phyloP scores from a whole-genome alignment of 768 basidiomycete species.

The Lyophyllum semitale region DNA sequence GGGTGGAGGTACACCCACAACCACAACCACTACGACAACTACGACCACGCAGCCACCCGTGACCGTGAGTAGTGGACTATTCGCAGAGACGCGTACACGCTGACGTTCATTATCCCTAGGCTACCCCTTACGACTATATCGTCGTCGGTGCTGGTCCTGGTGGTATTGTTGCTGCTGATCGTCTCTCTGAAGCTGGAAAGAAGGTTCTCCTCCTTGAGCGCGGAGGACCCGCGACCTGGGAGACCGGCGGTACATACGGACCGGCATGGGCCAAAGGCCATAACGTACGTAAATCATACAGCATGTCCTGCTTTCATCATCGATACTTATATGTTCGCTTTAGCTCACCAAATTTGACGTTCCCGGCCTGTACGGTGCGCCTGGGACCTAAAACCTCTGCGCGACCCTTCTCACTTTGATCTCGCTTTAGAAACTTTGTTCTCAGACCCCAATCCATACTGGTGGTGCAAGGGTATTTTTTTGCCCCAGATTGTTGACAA shows the following conservation, averaged over 20 bases:
- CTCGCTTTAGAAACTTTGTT: slow-evolving; percentile 55
- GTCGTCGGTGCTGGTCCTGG: slow-evolving; percentile 61
- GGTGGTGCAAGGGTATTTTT: slow-evolving; percentile 61
- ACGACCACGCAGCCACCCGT: slow-evolving; percentile 35
- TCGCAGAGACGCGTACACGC: too few species aligned
- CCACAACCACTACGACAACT: slow-evolving; percentile 31
- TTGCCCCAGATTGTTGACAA: neutral
- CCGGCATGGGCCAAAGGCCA: slow-evolving; percentile 50
- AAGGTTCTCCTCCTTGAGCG: slow-evolving; percentile 64
- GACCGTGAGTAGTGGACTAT: slow-evolving; percentile 7
- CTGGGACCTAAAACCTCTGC: neutral
- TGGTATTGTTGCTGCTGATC: slow-evolving; percentile 60
- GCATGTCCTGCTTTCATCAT: neutral
- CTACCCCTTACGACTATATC: slow-evolving; percentile 54
- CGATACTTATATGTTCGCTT: slow-evolving; percentile 1
- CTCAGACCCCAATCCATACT: slow-evolving; percentile 54
- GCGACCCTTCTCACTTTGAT: neutral
- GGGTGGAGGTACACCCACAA: slow-evolving; percentile 34
- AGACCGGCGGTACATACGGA: slow-evolving; percentile 60
- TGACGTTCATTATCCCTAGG: slow-evolving; percentile 21
- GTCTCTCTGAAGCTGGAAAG: slow-evolving; percentile 62
- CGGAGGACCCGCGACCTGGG: slow-evolving; percentile 60
- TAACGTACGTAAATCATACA: slow-evolving; percentile 34
- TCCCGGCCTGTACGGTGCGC: slow-evolving; percentile 54
- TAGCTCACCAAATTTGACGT: slow-evolving; percentile 69